Conservation (phyloP, 257 asterid species). For the Coffea eugenioides region DNA sequence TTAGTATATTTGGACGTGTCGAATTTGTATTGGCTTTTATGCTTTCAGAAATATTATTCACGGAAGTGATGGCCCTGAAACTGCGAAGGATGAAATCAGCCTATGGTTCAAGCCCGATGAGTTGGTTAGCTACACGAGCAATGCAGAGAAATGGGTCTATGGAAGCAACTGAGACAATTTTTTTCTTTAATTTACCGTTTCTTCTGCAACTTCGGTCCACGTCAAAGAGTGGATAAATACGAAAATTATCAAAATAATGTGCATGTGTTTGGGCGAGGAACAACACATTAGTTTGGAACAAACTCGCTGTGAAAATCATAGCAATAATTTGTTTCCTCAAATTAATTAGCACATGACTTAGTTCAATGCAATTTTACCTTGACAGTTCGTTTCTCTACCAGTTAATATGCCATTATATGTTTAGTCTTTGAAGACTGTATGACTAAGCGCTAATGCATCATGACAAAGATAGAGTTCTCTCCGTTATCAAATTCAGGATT, state of each 20-base stretch:
- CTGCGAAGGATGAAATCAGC: slow-evolving; percentile 95
- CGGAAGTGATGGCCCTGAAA: slow-evolving; percentile 98
- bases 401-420: not conserved
- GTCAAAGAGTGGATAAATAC: slow-evolving; percentile 17
- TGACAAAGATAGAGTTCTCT: too few relatives aligned
- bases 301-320: slow-evolving; percentile 24
- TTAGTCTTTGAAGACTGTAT: too few relatives aligned
- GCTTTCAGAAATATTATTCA: slow-evolving; percentile 81
- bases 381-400: not conserved
- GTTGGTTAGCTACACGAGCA: slow-evolving; percentile 75
- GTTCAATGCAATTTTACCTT: not conserved
- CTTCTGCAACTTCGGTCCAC: not conserved
- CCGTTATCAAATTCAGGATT: too few relatives aligned
- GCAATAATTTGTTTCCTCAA: slow-evolving; percentile 37
- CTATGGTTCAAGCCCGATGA: slow-evolving; percentile 96
- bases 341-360: not conserved
- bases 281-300: not conserved
- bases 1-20: not conserved
- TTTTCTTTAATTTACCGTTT: not conserved
- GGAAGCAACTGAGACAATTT: slow-evolving; percentile 52
- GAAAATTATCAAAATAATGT: slow-evolving; percentile 31
- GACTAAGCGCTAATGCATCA: too few relatives aligned
- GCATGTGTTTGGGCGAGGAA: slow-evolving; percentile 29
- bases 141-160: slow-evolving; percentile 90
- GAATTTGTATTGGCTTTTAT: not conserved